phyloP scores from a whole-genome alignment of 768 basidiomycete species.

The Mycena haematopus region DNA sequence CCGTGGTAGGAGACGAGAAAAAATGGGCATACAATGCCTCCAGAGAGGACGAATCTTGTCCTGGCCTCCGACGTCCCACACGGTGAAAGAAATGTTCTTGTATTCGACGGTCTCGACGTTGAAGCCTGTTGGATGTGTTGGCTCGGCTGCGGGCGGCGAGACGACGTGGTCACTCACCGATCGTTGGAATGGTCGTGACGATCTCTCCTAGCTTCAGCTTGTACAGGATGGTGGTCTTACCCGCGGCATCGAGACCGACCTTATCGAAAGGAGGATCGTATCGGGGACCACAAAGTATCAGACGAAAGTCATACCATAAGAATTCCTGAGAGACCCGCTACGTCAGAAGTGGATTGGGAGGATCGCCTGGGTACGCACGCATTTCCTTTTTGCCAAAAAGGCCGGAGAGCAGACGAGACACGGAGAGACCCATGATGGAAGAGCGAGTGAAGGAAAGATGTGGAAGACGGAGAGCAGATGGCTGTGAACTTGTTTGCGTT shows the following conservation, averaged over 20 bases:
- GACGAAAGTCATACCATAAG: slow-evolving; percentile 74
- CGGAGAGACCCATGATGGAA: slow-evolving; percentile 73
- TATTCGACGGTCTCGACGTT: slow-evolving; percentile 99
- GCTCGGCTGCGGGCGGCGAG: slow-evolving; percentile 27
- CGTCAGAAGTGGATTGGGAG: slow-evolving; percentile 38
- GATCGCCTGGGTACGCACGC: slow-evolving; percentile 68
- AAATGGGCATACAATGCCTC: slow-evolving; percentile 91
- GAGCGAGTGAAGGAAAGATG: slow-evolving; percentile 27
- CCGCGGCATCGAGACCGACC: slow-evolving; percentile 99
- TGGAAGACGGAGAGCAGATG: slow-evolving; percentile 13
- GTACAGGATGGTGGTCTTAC: slow-evolving; percentile 98
- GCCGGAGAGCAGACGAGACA: slow-evolving; percentile 77
- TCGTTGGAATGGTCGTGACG: slow-evolving; percentile 99
- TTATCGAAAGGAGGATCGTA: slow-evolving; percentile 36
- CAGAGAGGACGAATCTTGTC: slow-evolving; percentile 99
- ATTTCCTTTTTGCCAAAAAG: slow-evolving; percentile 99
- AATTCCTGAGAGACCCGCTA: slow-evolving; percentile 72
- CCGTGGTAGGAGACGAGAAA: slow-evolving; percentile 28
- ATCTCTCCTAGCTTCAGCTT: slow-evolving; percentile 99
- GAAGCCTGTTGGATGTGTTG: slow-evolving; percentile 72
- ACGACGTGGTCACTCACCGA: slow-evolving; percentile 68
- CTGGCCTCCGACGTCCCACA: slow-evolving; percentile 99
- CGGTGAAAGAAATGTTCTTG: slow-evolving; percentile 99
- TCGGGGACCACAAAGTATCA: slow-evolving; percentile 20
- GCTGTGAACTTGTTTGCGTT: slow-evolving; percentile 6